These are phyloP conservation scores for Luffa aegyptiaca DNA, from an alignment of 306 rosid species.

Conservation along the genomic window DNA sequence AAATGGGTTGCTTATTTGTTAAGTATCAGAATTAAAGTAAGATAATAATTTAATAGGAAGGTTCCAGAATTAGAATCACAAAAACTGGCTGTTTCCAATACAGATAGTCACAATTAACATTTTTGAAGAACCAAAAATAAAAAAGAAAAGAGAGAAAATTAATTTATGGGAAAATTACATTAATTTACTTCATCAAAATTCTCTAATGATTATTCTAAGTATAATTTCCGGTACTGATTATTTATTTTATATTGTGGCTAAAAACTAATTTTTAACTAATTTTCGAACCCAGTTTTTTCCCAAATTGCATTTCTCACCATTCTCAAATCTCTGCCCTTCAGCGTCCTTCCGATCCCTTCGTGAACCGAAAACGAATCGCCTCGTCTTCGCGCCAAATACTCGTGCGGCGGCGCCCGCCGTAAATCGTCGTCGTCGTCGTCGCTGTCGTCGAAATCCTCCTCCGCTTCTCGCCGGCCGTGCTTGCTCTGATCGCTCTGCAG, in stretches of 20 bases:
- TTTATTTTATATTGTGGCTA: neutral
- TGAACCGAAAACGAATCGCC: slow-evolving; percentile 77
- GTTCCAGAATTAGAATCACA: neutral
- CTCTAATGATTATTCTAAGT: neutral
- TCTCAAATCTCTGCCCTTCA: slow-evolving; percentile 78
- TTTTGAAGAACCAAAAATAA: neutral
- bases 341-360: slow-evolving; percentile 90
- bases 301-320: slow-evolving; percentile 85
- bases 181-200: neutral
- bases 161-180: neutral
- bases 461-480: slow-evolving; percentile 17
- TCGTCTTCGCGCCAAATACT: slow-evolving; percentile 70
- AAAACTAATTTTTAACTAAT: slow-evolving; percentile 4
- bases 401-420: slow-evolving; percentile 61
- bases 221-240: neutral
- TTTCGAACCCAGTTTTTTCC: slow-evolving; percentile 81
- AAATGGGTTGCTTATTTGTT: neutral
- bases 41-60: neutral
- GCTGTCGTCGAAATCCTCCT: slow-evolving; percentile 10
- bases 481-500: slow-evolving; percentile 46
- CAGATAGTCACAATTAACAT: neutral
- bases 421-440: slow-evolving; percentile 3
- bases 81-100: neutral
- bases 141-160: neutral
- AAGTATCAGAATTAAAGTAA: neutral